Evolutionary conservation across 2,329 filamentous ascomycete species (phyloP).

Genomic region (Cladosporium sphaerospermum): DNA sequence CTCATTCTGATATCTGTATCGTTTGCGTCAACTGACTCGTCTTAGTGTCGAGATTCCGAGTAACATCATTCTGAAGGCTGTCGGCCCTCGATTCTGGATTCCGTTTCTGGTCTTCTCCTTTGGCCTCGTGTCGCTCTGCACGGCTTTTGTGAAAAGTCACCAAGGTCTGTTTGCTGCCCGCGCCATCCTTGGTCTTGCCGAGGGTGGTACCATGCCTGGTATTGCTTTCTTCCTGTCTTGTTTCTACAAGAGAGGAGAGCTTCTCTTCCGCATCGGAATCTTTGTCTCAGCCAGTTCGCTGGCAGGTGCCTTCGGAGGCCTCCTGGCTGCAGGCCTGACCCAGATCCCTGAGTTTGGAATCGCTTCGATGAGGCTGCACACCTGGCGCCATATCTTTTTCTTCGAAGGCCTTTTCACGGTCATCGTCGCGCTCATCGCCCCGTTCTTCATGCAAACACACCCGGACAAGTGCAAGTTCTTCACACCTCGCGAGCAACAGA

Average conservation of each 20-base stretch:
- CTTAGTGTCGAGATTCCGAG: conserved; percentile 30
- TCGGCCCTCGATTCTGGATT: conserved; percentile 38
- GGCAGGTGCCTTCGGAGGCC: conserved; percentile 31
- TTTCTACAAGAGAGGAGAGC: conserved; percentile 20
- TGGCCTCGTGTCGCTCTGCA: conserved; percentile 46
- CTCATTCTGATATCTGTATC: not conserved
- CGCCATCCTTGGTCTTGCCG: conserved; percentile 63
- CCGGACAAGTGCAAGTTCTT: conserved; percentile 47
- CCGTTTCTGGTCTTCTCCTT: conserved; percentile 51
- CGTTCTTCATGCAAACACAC: conserved; percentile 47
- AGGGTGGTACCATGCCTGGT: conserved; percentile 56
- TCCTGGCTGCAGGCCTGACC: conserved; percentile 33
- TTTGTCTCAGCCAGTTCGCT: conserved; percentile 27
- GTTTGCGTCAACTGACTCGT: not conserved
- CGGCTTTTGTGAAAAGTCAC: conserved; percentile 16
- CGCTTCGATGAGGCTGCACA: conserved; percentile 38
- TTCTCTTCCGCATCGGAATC: conserved; percentile 21
- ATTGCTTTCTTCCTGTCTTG: conserved; percentile 32
- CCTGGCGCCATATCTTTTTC: conserved; percentile 58
- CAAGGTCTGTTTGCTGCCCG: conserved; percentile 19
- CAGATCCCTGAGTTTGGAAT: conserved; percentile 49
- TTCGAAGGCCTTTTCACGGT: conserved; percentile 55
- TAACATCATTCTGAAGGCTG: conserved; percentile 33
- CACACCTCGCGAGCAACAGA: conserved; percentile 47
- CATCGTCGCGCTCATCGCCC: conserved; percentile 40